A percentile compares a stretch with the other conserved stretches of the same genome.
phyloP scores from a whole-genome alignment of 2,329 filamentous ascomycete genomes.

The Metarhizium rileyi region DNA sequence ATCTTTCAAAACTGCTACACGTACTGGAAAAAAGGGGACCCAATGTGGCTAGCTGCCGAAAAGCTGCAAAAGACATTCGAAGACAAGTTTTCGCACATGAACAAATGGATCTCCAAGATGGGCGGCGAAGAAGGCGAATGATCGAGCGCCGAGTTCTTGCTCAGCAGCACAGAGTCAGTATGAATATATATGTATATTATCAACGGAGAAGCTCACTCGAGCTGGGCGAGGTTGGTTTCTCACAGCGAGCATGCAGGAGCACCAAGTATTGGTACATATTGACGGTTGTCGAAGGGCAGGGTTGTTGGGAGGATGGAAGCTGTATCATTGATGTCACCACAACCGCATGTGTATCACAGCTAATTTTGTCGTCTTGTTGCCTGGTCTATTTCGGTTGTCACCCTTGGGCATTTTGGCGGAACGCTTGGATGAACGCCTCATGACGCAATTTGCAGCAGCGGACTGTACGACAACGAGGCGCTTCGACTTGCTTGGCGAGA shows the following conservation, averaged over 20 bases:
- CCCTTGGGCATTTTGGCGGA: neutral
- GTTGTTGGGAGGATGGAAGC: neutral
- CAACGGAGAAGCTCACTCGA: too few relatives aligned
- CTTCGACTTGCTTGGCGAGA: too few relatives aligned
- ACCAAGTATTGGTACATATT: neutral
- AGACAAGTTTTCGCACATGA: slow-evolving; percentile 49
- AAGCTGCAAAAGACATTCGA: slow-evolving; percentile 49
- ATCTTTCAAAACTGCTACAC: slow-evolving; percentile 55
- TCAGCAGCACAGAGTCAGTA: too few relatives aligned
- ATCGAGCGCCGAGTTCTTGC: neutral
- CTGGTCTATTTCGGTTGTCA: neutral
- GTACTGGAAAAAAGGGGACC: slow-evolving; percentile 49
- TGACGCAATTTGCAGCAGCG: too few relatives aligned
- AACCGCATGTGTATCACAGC: neutral
- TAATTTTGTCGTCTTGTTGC: neutral
- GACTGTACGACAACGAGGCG: too few relatives aligned
- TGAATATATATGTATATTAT: too few relatives aligned
- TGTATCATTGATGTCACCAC: neutral
- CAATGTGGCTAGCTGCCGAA: slow-evolving; percentile 45
- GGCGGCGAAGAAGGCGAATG: slow-evolving; percentile 25
- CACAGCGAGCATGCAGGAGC: neutral
- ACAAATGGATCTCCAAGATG: slow-evolving; percentile 50
- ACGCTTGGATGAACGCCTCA: too few relatives aligned
- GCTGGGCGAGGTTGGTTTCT: neutral
- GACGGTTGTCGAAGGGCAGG: neutral